Conservation (phyloP, 805 yeast species). For the Metschnikowia noctiluminum region DNA sequence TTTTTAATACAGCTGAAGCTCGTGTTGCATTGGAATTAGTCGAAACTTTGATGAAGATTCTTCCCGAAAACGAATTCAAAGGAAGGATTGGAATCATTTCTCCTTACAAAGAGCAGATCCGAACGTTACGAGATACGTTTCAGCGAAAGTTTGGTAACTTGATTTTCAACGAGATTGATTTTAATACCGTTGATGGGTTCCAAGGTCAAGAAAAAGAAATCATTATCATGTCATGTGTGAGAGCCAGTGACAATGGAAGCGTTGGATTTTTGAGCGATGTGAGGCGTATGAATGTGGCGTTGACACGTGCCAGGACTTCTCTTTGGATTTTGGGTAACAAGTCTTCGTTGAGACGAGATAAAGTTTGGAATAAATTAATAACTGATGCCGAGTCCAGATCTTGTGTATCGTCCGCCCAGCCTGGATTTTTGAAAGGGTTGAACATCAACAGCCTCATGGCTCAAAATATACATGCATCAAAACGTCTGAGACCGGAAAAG, state of each 20-base stretch:
- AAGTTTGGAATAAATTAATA: constrained; percentile 71
- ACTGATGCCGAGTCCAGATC: constrained; percentile 57
- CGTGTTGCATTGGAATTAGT: constrained; percentile 65
- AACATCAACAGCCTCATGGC: not conserved
- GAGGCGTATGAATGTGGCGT: constrained; percentile 95
- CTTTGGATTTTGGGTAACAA: constrained; percentile 88
- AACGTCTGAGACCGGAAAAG: not conserved
- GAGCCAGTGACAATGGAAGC: constrained; percentile 65
- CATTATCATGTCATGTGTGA: constrained; percentile 90
- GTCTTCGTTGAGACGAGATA: constrained; percentile 58
- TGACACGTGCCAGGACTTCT: constrained; percentile 89
- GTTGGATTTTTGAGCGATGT: constrained; percentile 90
- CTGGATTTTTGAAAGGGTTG: constrained; percentile 32
- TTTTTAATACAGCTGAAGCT: constrained; percentile 70
- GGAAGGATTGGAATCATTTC: constrained; percentile 88
- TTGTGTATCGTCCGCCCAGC: constrained; percentile 28
- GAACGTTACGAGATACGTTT: constrained; percentile 56
- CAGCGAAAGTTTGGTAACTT: constrained; percentile 55
- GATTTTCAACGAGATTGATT: constrained; percentile 68
- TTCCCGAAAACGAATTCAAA: constrained; percentile 51
- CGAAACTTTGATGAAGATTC: constrained; percentile 46
- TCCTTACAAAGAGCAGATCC: constrained; percentile 88
- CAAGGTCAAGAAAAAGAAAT: constrained; percentile 98
- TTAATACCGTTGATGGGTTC: constrained; percentile 95
- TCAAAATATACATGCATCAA: not conserved